Base-by-base conservation (phyloP, 208 protist species). In the Crithidia fasciculata region DNA sequence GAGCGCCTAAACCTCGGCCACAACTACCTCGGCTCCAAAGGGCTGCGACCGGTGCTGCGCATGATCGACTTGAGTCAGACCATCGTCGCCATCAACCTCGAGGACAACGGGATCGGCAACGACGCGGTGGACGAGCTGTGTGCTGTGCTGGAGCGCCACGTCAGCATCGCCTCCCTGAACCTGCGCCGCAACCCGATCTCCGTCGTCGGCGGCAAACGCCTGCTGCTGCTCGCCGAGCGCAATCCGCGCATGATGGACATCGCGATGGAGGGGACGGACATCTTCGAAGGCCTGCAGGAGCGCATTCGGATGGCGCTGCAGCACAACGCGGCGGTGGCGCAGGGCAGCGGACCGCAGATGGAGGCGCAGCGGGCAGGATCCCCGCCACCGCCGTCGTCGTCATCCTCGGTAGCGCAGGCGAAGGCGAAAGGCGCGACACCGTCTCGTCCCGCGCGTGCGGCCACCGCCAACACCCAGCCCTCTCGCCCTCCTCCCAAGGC, bases 11-110 rank as follows among this genome's bases (percentile, higher is more conserved):
- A 79, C 36, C 79, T 97, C 6, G 58, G 78, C 15, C 82, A 83
- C 72, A 96, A 96, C 83, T 97, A 97, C 57, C 78, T 97, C n/a
- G 94, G 94, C 18, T 78, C 92, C 6, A 93, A 92, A 8, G 94
- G 94, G 8, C 80, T 96, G 19, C 80, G 85, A 0, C 92, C 94
- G 2, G 87, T 97, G 40, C 67, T 96, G 53, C 84, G 84, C 28
- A 88, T 97, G 49, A 86, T 97, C n/a, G 81, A 83, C 18, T 64
- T 87, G 69, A 95, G 88, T 64, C 86, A 95, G 74, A 94, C 92
- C 4, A 76, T 96, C 28, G 86, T 76, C 8, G 68, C 70, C n/a
- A 76, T 97, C 43, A 86, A 94, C 70, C 65, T 97, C 0, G 82
- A 89, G 28, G 82, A 81, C 57, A 97, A 97, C 76, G 94, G 94